A percentile compares a stretch with the other conserved stretches of the same genome.
Evolutionary conservation across 23 red algal species (phyloP).

Genomic region (Gracilaria domingensis): DNA sequence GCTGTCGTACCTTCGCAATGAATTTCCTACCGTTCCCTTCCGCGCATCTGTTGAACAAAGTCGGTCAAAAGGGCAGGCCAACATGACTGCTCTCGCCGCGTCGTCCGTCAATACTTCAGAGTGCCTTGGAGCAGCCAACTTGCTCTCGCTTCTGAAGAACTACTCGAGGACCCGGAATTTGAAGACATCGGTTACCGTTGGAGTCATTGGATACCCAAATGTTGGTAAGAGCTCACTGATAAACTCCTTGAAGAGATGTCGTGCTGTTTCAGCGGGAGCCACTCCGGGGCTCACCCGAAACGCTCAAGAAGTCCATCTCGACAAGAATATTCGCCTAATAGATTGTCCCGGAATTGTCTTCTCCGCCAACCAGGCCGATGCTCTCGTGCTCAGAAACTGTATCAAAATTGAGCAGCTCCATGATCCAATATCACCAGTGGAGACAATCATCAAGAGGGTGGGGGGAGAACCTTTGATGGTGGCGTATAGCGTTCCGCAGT

Average conservation of each 20-base stretch:
- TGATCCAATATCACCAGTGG: slow-evolving; percentile 80
- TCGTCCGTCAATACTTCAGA: slow-evolving; percentile 54
- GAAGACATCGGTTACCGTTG: slow-evolving; percentile 80
- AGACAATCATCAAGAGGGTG: slow-evolving; percentile 77
- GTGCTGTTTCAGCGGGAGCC: slow-evolving; percentile 83
- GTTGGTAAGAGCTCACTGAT: slow-evolving; percentile 95
- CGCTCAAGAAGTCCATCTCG: slow-evolving; percentile 94
- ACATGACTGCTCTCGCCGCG: slow-evolving; percentile 57
- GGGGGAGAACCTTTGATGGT: slow-evolving; percentile 79
- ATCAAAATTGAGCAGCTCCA: slow-evolving; percentile 75
- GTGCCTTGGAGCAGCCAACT: slow-evolving; percentile 56
- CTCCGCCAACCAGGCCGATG: slow-evolving; percentile 43
- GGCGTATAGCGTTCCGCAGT: slow-evolving; percentile 78
- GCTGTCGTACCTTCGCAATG: slow-evolving; percentile 86
- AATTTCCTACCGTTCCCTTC: slow-evolving; percentile 87
- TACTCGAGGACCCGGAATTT: slow-evolving; percentile 68
- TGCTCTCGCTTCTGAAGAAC: slow-evolving; percentile 82
- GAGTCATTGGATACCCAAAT: slow-evolving; percentile 97
- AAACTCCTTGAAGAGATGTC: slow-evolving; percentile 84
- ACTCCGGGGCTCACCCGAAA: slow-evolving; percentile 87
- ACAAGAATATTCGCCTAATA: slow-evolving; percentile 89
- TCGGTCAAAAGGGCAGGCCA: slow-evolving; percentile 63
- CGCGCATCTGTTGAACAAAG: slow-evolving; percentile 72
- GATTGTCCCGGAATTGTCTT: slow-evolving; percentile 98
- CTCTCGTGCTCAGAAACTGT: slow-evolving; percentile 88